Evolutionary conservation across 352 stramenopile genomes (phyloP).

Genomic region (Phytopythium delawarense): DNA sequence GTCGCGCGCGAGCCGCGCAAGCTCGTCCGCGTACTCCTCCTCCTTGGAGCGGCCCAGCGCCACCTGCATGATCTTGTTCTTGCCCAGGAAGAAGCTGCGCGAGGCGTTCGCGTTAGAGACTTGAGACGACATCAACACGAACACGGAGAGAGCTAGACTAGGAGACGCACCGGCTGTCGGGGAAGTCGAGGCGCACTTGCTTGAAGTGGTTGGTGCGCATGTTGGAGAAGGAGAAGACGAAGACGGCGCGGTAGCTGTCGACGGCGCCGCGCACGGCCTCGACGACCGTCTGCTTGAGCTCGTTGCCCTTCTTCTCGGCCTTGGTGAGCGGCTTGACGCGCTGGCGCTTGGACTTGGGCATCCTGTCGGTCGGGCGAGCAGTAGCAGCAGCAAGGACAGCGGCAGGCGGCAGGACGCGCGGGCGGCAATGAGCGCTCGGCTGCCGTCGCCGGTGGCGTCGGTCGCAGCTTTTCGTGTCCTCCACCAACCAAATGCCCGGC

Average conservation of each 20-base stretch:
- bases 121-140: not conserved
- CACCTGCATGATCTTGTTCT: conserved; percentile 99
- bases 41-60: conserved; percentile 92
- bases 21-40: conserved; percentile 96
- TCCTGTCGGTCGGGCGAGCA: conserved; percentile 12
- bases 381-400: not conserved
- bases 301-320: conserved; percentile 93
- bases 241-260: conserved; percentile 91
- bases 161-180: conserved; percentile 74
- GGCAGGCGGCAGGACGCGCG: not conserved
- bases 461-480: conserved; percentile 18
- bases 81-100: conserved; percentile 95
- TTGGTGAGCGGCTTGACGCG: conserved; percentile 92
- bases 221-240: conserved; percentile 98
- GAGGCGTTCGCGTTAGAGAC: no score
- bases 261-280: conserved; percentile 92
- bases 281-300: conserved; percentile 95
- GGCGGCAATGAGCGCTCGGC: not conserved
- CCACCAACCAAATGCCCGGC: conserved; percentile 52
- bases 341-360: conserved; percentile 88
- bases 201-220: conserved; percentile 99
- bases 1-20: conserved; percentile 89
- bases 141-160: not conserved
- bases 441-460: not conserved
- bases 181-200: conserved; percentile 96